A percentile compares a stretch with the other conserved stretches of the same genome.
Conservation (phyloP, 495 filamentous ascomycete genomes). For the Talaromyces liani region DNA sequence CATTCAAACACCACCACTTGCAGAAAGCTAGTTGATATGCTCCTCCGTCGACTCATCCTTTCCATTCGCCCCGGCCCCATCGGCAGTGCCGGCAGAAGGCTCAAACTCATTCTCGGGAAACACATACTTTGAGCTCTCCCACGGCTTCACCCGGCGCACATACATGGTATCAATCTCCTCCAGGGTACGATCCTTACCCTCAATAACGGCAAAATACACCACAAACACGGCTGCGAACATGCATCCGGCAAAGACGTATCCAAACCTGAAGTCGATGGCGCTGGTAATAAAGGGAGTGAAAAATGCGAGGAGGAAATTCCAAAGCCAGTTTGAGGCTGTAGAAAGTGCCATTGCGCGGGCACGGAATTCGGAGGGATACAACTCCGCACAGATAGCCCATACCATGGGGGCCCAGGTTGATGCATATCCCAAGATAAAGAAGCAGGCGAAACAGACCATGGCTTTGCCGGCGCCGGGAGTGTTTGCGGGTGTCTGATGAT, state of each 20-base stretch:
- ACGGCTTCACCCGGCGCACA: conserved; percentile 52
- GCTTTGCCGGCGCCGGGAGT: conserved; percentile 59
- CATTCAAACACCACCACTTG: no score
- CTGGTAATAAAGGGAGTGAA: conserved; percentile 66
- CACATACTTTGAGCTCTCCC: conserved; percentile 46
- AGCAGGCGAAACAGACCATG: conserved; percentile 66
- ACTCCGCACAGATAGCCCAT: conserved; percentile 71
- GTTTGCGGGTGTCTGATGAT: conserved; percentile 42
- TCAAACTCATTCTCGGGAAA: conserved; percentile 14
- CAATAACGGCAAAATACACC: conserved; percentile 69
- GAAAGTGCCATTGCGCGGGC: conserved; percentile 66
- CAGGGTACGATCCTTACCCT: conserved; percentile 53
- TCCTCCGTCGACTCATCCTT: not conserved
- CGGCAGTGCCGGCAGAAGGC: not conserved
- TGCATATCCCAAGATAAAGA: conserved; percentile 51
- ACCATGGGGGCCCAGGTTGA: conserved; percentile 78
- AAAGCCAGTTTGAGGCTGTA: conserved; percentile 76
- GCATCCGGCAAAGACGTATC: conserved; percentile 69
- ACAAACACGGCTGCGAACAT: conserved; percentile 50
- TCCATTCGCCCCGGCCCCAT: not conserved
- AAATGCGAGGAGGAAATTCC: conserved; percentile 78
- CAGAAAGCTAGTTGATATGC: not conserved
- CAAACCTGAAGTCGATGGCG: conserved; percentile 62
- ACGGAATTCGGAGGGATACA: conserved; percentile 69
- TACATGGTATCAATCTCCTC: conserved; percentile 84